Percentiles rank a stretch among this genome's conserved stretches.
phyloP scores from a whole-genome alignment of 192 early-diverging fungal species.

The Fimicolochytrium jonesii region DNA sequence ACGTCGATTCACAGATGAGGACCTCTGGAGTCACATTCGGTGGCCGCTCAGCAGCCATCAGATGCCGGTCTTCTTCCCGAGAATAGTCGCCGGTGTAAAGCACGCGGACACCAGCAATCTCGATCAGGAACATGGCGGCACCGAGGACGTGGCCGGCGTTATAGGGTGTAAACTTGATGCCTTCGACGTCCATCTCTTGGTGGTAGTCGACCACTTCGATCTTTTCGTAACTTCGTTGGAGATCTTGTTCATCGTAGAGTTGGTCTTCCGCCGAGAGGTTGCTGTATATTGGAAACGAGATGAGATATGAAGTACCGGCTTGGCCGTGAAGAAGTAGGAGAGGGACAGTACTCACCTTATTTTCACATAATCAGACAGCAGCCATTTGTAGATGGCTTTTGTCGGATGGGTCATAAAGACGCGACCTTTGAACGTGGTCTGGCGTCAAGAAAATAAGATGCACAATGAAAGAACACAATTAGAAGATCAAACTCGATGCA shows the following conservation, averaged over 20 bases:
- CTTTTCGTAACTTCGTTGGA: slow-evolving; percentile 73
- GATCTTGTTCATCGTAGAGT: slow-evolving; percentile 87
- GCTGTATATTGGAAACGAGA: too few relatives aligned
- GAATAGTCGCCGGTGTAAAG: slow-evolving; percentile 99
- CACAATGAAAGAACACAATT: too few relatives aligned
- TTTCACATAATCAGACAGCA: slow-evolving; percentile 90
- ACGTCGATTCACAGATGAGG: slow-evolving; percentile 93
- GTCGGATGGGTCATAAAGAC: slow-evolving; percentile 99
- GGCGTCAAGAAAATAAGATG: too few relatives aligned
- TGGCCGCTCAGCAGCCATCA: slow-evolving; percentile 94
- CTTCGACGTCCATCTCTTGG: slow-evolving; percentile 92
- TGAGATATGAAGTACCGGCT: too few relatives aligned
- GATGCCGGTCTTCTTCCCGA: slow-evolving; percentile 96
- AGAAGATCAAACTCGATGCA: too few relatives aligned
- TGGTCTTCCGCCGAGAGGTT: slow-evolving; percentile 67
- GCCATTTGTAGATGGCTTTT: slow-evolving; percentile 96
- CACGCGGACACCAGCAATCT: slow-evolving; percentile 73
- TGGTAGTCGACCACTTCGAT: slow-evolving; percentile 96
- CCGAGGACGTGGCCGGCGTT: slow-evolving; percentile 94
- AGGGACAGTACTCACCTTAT: slow-evolving; percentile 54
- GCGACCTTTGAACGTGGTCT: slow-evolving; percentile 92
- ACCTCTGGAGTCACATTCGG: slow-evolving; percentile 77
- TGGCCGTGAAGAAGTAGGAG: too few relatives aligned
- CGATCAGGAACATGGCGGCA: slow-evolving; percentile 88
- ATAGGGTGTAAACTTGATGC: slow-evolving; percentile 81